Evolutionary conservation across 2,329 filamentous ascomycete genomes (phyloP).

Genomic region (Fusarium sp.): DNA sequence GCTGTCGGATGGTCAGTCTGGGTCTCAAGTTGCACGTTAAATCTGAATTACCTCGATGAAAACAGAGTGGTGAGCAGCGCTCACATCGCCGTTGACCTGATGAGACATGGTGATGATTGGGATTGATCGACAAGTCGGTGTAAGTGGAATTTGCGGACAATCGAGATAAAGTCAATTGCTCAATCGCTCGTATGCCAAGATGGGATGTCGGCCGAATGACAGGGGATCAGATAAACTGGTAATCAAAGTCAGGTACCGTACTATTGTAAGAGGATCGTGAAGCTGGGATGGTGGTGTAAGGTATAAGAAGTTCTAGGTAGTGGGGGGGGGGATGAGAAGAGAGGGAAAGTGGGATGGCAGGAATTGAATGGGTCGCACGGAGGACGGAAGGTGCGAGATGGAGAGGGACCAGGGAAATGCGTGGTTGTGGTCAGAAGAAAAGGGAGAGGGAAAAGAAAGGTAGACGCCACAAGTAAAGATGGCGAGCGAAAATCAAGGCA

Average conservation of each 20-base stretch:
- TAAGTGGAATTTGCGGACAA: conserved; percentile 7
- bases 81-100: conserved; percentile 63
- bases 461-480: conserved; percentile 37
- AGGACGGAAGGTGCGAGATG: conserved; percentile 34
- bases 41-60: conserved; percentile 54
- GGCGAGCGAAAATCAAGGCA: neutral
- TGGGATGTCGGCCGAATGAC: conserved; percentile 23
- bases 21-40: neutral
- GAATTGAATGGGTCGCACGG: conserved; percentile 35
- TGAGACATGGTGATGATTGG: conserved; percentile 49
- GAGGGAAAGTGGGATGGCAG: conserved; percentile 34
- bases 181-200: conserved; percentile 6
- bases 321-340: conserved; percentile 8
- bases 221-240: conserved; percentile 15
- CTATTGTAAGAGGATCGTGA: conserved; percentile 3
- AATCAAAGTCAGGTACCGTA: conserved; percentile 13
- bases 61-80: conserved; percentile 56
- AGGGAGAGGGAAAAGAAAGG: conserved; percentile 8
- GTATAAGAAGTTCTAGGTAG: conserved; percentile 10
- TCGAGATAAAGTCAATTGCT: conserved; percentile 24
- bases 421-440: conserved; percentile 12
- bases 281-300: conserved; percentile 15
- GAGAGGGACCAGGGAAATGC: conserved; percentile 13
- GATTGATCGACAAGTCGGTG: conserved; percentile 15
- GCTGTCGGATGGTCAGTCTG: conserved; percentile 59